A percentile compares a stretch with the other conserved stretches of the same genome.
phyloP scores from a whole-genome alignment of 148 eudicot genomes.

The Cornus florida region DNA sequence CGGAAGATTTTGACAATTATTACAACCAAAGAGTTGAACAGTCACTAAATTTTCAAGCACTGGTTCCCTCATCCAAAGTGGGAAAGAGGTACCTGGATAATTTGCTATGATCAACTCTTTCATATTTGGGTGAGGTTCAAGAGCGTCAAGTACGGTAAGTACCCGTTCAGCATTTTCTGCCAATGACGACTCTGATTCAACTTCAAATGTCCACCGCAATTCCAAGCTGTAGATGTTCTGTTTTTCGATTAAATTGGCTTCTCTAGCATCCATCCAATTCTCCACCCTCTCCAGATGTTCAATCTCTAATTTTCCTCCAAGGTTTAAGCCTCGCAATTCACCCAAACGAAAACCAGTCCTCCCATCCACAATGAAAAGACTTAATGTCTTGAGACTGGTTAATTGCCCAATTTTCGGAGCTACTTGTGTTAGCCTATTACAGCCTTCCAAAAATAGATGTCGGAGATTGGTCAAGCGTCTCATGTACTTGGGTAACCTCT shows the following conservation, averaged over 20 bases:
- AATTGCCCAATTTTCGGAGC: slow-evolving; percentile 3
- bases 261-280: neutral
- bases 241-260: neutral
- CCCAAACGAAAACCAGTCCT: neutral
- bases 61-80: slow-evolving; percentile 3
- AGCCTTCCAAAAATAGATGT: neutral
- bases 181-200: neutral
- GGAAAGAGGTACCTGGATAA: neutral
- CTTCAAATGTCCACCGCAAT: neutral
- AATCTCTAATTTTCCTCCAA: neutral
- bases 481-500: neutral
- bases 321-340: slow-evolving; percentile 3
- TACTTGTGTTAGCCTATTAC: neutral
- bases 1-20: neutral
- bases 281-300: slow-evolving; percentile 12
- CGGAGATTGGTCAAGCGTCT: neutral
- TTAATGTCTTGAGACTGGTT: neutral
- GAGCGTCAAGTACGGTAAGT: neutral
- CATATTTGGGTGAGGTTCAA: neutral
- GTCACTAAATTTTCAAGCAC: neutral
- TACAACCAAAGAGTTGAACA: neutral
- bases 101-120: neutral
- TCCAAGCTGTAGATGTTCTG: neutral
- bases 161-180: neutral
- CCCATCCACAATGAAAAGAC: neutral